These are phyloP conservation scores for Jackrogersella minutella DNA, from an alignment of 495 filamentous ascomycete genomes.

Conservation along the genomic window DNA sequence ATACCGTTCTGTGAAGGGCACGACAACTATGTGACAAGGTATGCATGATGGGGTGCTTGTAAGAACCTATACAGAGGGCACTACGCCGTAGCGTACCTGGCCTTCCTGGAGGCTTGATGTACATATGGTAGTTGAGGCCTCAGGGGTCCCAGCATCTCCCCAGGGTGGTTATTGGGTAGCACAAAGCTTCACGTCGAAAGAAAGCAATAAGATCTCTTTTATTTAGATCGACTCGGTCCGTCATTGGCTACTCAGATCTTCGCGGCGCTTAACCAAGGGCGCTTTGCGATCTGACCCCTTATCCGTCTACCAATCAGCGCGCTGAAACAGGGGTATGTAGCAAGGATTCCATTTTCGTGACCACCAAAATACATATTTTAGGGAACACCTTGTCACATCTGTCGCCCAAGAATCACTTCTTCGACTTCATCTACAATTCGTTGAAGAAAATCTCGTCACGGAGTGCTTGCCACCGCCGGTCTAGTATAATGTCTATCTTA, in stretches of 20 bases:
- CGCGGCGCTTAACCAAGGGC: conserved; percentile 42
- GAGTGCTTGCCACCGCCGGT: conserved; percentile 13
- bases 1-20: conserved; percentile 10
- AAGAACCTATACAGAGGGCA: conserved; percentile 2
- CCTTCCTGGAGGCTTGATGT: conserved; percentile 28
- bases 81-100: conserved; percentile 1
- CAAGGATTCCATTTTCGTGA: conserved; percentile 20
- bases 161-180: conserved; percentile 25
- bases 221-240: conserved; percentile 27
- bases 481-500: neutral
- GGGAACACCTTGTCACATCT: conserved; percentile 40
- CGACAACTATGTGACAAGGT: conserved; percentile 27
- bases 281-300: conserved; percentile 33
- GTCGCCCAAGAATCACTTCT: conserved; percentile 24
- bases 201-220: conserved; percentile 33
- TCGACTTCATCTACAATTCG: conserved; percentile 1
- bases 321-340: conserved; percentile 23
- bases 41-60: conserved; percentile 28
- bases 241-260: conserved; percentile 36
- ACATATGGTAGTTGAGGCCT: conserved; percentile 33
- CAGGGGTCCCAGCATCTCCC: conserved; percentile 34
- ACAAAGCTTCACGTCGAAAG: conserved; percentile 23
- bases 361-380: conserved; percentile 31
- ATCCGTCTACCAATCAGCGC: conserved; percentile 37
- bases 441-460: conserved; percentile 29